Conservation (phyloP, 1,284 basidiomycete species). For the Leccinum subspadiceum region DNA sequence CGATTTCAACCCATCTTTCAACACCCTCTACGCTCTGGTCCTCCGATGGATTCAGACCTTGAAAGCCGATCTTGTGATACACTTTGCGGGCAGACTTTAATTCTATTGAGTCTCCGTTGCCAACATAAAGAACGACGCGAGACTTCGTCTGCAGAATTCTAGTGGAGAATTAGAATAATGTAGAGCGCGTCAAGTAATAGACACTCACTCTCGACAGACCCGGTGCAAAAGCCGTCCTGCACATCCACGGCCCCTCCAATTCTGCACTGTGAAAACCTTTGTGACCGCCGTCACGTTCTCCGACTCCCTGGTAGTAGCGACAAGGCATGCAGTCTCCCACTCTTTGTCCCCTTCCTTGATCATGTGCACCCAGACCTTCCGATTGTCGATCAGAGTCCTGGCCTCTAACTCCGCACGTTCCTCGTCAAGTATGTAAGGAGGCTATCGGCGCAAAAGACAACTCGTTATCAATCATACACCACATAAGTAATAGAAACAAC, state of each 20-base stretch:
- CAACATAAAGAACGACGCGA: constrained; percentile 51
- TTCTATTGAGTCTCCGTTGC: constrained; percentile 28
- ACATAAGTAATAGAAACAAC: neutral
- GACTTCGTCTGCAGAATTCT: constrained; percentile 36
- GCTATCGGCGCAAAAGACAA: constrained; percentile 31
- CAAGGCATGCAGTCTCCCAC: constrained; percentile 57
- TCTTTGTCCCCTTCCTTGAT: constrained; percentile 30
- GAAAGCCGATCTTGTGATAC: constrained; percentile 51
- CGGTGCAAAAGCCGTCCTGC: constrained; percentile 44
- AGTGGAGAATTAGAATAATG: constrained; percentile 5
- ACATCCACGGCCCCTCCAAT: constrained; percentile 41
- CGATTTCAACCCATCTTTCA: constrained; percentile 51
- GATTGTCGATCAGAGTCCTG: constrained; percentile 41
- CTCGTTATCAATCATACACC: constrained; percentile 2
- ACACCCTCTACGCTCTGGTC: constrained; percentile 27
- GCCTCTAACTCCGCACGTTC: constrained; percentile 52
- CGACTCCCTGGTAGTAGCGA: constrained; percentile 48
- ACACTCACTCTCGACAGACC: constrained; percentile 40
- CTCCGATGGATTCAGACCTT: constrained; percentile 35
- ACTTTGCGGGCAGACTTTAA: constrained; percentile 42
- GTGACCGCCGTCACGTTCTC: constrained; percentile 44
- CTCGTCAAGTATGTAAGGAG: constrained; percentile 50
- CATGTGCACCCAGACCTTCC: constrained; percentile 62
- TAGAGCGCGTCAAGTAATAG: neutral
- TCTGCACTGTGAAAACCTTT: constrained; percentile 47